Percentiles rank a stretch among this genome's conserved stretches.
Evolutionary conservation across 2,329 filamentous ascomycete genomes (phyloP).

Genomic region (Rutstroemia sp.): DNA sequence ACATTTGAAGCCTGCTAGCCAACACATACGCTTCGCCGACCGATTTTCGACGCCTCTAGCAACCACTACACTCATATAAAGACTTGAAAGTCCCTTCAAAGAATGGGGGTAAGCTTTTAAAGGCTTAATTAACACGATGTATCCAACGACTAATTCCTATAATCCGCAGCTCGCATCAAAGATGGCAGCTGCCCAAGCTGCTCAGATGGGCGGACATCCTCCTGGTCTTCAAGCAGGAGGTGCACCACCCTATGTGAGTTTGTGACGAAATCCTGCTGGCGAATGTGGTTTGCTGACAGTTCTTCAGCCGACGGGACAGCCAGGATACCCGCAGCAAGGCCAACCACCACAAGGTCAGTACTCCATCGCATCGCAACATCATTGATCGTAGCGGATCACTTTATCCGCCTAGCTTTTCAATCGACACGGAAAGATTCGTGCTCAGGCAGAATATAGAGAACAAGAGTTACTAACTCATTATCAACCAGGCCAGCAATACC

Average conservation of each 20-base stretch:
- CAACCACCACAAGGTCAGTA: constrained; percentile 2
- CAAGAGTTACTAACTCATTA: neutral
- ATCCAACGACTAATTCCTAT: constrained; percentile 7
- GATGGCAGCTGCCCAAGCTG: constrained; percentile 9
- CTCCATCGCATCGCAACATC: neutral
- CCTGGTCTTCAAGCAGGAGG: constrained; percentile 3
- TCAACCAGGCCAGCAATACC: constrained; percentile 11
- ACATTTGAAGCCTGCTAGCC: neutral
- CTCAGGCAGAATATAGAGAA: neutral
- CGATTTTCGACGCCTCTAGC: neutral
- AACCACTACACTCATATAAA: neutral
- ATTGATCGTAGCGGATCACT: neutral
- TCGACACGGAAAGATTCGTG: neutral
- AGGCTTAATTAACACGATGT: neutral
- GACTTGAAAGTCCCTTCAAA: constrained; percentile 7
- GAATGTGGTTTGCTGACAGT: neutral
- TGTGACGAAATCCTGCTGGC: neutral
- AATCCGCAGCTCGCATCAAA: constrained; percentile 7
- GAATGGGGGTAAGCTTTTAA: constrained; percentile 11
- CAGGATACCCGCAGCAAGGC: neutral
- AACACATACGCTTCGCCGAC: no score
- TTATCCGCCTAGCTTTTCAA: neutral
- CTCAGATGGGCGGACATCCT: constrained; percentile 3
- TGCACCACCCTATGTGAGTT: constrained; percentile 7
- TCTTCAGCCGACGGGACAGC: constrained; percentile 1